Evolutionary conservation across 768 basidiomycete species (phyloP).

Genomic region (Tulasnella sp.): DNA sequence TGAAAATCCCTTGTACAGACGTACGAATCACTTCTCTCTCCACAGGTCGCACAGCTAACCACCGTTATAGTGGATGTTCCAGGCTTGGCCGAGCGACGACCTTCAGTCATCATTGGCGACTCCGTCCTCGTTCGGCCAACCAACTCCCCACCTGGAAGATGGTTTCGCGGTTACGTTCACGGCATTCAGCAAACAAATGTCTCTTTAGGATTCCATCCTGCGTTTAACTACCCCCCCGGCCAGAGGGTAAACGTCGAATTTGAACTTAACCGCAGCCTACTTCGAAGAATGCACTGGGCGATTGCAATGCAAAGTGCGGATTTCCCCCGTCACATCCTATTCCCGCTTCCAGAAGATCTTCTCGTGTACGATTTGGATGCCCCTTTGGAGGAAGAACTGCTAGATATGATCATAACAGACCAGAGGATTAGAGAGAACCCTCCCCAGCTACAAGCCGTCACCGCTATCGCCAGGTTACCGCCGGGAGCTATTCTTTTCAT

Average conservation of each 20-base stretch:
- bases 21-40: background rate
- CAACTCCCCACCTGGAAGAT: constrained; percentile 30
- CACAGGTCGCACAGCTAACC: background rate
- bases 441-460: constrained; percentile 51
- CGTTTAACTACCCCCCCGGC: constrained; percentile 40
- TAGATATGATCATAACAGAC: background rate
- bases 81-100: constrained; percentile 19
- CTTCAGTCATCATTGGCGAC: constrained; percentile 40
- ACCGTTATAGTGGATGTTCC: constrained; percentile 8
- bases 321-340: constrained; percentile 44
- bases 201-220: constrained; percentile 45
- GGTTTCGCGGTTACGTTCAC: constrained; percentile 48
- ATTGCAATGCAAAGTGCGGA: constrained; percentile 38
- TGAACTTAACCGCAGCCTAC: constrained; percentile 48
- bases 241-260: constrained; percentile 53
- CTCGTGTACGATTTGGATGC: background rate
- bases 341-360: constrained; percentile 31
- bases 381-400: background rate
- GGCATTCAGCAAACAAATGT: constrained; percentile 44
- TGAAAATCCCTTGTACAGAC: background rate
- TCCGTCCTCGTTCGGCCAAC: constrained; percentile 38
- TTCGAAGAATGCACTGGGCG: constrained; percentile 43
- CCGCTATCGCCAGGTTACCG: constrained; percentile 45
- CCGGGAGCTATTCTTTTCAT: constrained; percentile 53
- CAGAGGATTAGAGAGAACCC: constrained; percentile 35